Conservation (phyloP, 805 yeast genomes). For the Maudiozyma bulderi region DNA sequence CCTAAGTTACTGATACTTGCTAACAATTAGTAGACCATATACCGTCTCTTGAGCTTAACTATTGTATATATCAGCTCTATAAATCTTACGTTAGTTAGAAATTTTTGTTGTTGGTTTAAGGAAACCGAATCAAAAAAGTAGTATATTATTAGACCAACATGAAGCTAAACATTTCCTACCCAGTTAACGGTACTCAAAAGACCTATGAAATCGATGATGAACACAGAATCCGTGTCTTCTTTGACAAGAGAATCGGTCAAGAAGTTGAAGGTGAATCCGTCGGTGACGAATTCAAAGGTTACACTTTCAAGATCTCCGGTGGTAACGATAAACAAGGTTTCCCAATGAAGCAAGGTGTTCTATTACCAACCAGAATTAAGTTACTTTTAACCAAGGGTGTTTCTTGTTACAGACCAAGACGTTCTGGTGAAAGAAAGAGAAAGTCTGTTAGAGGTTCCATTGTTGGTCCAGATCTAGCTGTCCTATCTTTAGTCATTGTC, state of each 20-base stretch:
- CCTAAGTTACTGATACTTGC: background rate
- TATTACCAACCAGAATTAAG: constrained; percentile 99
- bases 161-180: constrained; percentile 97
- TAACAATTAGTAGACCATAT: background rate
- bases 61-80: too few relatives aligned
- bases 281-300: constrained; percentile 98
- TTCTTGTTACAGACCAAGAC: constrained; percentile 99
- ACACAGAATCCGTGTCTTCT: constrained; percentile 95
- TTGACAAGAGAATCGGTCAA: constrained; percentile 99
- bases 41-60: too few relatives aligned
- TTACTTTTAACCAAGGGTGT: constrained; percentile 85
- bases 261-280: constrained; percentile 98
- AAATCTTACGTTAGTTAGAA: background rate
- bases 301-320: constrained; percentile 96
- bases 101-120: background rate
- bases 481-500: constrained; percentile 80
- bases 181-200: constrained; percentile 99
- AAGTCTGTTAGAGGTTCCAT: constrained; percentile 99
- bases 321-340: constrained; percentile 99
- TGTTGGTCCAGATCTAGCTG: constrained; percentile 94
- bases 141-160: constrained; percentile 2
- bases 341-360: constrained; percentile 99
- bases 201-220: constrained; percentile 96
- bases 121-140: background rate
- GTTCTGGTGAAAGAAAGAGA: constrained; percentile 99